Conservation (phyloP, 2,329 filamentous ascomycete genomes). For the Colletotrichum incanum region DNA sequence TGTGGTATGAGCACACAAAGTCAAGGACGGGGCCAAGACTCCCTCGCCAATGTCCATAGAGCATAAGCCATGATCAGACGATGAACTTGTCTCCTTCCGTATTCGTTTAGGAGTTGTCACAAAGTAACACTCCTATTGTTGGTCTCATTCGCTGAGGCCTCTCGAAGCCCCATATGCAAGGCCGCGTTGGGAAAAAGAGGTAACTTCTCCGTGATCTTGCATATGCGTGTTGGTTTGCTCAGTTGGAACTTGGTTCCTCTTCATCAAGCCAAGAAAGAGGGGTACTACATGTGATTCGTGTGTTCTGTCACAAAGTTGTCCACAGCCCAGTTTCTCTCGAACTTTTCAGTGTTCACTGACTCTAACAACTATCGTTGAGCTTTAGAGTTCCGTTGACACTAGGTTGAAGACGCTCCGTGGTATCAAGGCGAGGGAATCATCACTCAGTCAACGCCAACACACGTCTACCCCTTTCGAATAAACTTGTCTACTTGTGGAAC, state of each 20-base stretch:
- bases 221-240: conserved; percentile 7
- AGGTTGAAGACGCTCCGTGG: not conserved
- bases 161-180: not conserved
- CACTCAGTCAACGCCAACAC: not conserved
- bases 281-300: not conserved
- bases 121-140: not conserved
- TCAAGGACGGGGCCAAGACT: not conserved
- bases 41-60: not conserved
- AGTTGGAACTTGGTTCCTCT: not conserved
- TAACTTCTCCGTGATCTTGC: not conserved
- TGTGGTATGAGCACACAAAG: not conserved
- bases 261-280: not conserved
- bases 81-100: not conserved
- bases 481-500: too few species aligned
- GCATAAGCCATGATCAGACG: not conserved
- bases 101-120: not conserved
- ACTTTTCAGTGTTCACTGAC: not conserved
- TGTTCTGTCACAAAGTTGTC: not conserved
- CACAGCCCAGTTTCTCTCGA: not conserved
- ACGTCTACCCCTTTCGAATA: too few species aligned
- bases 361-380: not conserved
- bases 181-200: not conserved
- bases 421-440: not conserved
- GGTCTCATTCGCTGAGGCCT: not conserved
- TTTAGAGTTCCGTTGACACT: not conserved